phyloP scores from a whole-genome alignment of 805 yeast species.

The Cyberlindnera mrakii region DNA sequence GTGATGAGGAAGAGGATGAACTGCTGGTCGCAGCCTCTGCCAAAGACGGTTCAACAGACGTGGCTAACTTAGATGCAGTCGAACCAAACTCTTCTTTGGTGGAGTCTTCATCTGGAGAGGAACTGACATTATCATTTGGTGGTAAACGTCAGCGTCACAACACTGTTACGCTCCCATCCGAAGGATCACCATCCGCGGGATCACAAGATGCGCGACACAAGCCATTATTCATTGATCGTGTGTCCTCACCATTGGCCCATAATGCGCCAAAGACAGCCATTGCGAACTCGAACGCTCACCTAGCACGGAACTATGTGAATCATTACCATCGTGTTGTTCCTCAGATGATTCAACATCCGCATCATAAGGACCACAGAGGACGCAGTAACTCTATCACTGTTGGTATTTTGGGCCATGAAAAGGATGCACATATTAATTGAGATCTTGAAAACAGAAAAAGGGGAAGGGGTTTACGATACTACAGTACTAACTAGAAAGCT shows the following conservation, averaged over 20 bases:
- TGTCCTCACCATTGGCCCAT: slow-evolving; percentile 29
- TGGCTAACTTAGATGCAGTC: neutral
- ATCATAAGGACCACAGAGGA: slow-evolving; percentile 5
- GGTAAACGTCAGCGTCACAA: neutral
- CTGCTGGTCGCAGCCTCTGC: slow-evolving; percentile 16
- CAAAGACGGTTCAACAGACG: neutral
- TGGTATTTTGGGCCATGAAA: slow-evolving; percentile 9
- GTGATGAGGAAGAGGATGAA: slow-evolving; percentile 27
- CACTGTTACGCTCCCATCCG: slow-evolving; percentile 31
- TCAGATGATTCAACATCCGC: neutral
- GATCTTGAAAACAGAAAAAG: neutral
- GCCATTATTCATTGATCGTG: slow-evolving; percentile 11
- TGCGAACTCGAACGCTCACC: slow-evolving; percentile 25
- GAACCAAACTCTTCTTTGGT: neutral
- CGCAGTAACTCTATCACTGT: slow-evolving; percentile 23
- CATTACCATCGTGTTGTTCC: slow-evolving; percentile 5
- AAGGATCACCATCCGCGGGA: neutral
- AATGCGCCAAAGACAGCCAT: slow-evolving; percentile 30
- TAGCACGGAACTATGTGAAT: slow-evolving; percentile 9
- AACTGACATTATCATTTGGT: slow-evolving; percentile 5
- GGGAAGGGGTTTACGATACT: neutral
- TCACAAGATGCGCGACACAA: neutral
- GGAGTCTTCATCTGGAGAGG: slow-evolving; percentile 3
- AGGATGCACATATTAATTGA: neutral
- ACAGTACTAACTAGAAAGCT: too few species aligned